Evolutionary conservation across 164 flowering plant species (phyloP).

Genomic region (Tinospora cordifolia): DNA sequence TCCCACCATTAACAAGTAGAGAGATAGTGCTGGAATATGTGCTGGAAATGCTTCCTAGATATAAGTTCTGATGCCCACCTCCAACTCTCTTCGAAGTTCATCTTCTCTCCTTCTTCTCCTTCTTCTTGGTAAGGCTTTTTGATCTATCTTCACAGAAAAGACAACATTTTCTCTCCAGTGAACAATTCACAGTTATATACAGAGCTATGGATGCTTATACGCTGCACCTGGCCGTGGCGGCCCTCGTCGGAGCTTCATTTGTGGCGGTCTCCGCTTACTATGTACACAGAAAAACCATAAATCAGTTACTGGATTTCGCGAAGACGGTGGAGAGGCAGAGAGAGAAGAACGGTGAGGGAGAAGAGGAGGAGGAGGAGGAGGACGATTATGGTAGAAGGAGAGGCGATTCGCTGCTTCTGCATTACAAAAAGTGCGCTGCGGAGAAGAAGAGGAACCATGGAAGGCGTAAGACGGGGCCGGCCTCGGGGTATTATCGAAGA

Average conservation of each 20-base stretch:
- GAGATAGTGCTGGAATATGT: neutral
- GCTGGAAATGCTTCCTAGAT: neutral
- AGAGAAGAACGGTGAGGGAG: slow-evolving; percentile 24
- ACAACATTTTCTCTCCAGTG: too few species aligned
- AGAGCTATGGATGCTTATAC: slow-evolving; percentile 54
- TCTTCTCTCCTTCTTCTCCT: neutral
- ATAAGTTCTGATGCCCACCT: neutral
- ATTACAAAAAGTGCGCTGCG: slow-evolving; percentile 16
- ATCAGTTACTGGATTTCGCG: slow-evolving; percentile 71
- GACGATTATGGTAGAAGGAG: neutral
- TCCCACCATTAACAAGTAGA: neutral
- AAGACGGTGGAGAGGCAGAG: slow-evolving; percentile 55
- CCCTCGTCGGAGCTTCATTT: slow-evolving; percentile 72
- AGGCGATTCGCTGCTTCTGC: slow-evolving; percentile 21
- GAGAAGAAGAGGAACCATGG: slow-evolving; percentile 31
- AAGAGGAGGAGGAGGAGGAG: slow-evolving; percentile 18
- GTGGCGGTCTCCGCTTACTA: slow-evolving; percentile 84
- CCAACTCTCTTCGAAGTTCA: neutral
- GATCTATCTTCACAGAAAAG: too few species aligned
- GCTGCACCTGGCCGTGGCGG: slow-evolving; percentile 82
- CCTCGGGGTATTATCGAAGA: slow-evolving; percentile 29
- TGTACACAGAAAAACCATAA: slow-evolving; percentile 73
- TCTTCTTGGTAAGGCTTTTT: too few species aligned
- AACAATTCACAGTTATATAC: too few species aligned
- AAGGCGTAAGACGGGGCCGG: slow-evolving; percentile 24